Conservation (phyloP, 306 rosid species). For the Comarum palustre region DNA sequence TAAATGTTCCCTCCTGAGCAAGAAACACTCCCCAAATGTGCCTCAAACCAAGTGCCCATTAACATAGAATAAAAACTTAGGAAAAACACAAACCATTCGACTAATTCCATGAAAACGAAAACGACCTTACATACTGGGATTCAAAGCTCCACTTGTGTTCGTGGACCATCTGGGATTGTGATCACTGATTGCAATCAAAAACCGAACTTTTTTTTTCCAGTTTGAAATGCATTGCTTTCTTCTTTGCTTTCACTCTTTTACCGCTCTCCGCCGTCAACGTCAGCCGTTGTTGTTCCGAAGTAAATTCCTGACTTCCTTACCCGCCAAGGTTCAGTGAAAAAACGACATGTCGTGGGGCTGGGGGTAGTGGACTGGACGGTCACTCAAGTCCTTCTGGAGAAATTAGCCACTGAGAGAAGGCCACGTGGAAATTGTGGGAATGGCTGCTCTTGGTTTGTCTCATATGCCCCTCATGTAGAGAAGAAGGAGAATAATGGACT, state of each 20-base stretch:
- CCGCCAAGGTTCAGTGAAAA: not conserved
- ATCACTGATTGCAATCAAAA: not conserved
- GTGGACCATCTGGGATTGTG: not conserved
- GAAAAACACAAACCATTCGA: not conserved
- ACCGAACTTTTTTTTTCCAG: not conserved
- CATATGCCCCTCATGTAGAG: not conserved
- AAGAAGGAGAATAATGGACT: not conserved
- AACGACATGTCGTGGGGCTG: conserved; percentile 10
- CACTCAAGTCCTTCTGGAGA: conserved; percentile 12
- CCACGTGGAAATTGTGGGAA: conserved; percentile 37
- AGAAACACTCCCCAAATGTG: not conserved
- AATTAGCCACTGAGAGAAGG: conserved; percentile 13
- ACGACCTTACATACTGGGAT: not conserved
- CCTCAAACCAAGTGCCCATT: not conserved
- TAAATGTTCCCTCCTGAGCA: not conserved
- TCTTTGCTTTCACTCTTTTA: not conserved
- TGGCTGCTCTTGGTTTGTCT: conserved; percentile 1
- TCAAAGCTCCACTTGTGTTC: not conserved
- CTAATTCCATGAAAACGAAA: conserved; percentile 9
- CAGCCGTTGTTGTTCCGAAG: not conserved
- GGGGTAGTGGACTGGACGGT: not conserved
- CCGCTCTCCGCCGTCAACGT: conserved; percentile 36
- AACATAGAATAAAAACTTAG: not conserved
- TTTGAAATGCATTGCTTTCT: not conserved
- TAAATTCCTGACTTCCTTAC: not conserved